Base-by-base conservation (phyloP, 345 rosid genomes). In the Eucalyptus urophylla region DNA sequence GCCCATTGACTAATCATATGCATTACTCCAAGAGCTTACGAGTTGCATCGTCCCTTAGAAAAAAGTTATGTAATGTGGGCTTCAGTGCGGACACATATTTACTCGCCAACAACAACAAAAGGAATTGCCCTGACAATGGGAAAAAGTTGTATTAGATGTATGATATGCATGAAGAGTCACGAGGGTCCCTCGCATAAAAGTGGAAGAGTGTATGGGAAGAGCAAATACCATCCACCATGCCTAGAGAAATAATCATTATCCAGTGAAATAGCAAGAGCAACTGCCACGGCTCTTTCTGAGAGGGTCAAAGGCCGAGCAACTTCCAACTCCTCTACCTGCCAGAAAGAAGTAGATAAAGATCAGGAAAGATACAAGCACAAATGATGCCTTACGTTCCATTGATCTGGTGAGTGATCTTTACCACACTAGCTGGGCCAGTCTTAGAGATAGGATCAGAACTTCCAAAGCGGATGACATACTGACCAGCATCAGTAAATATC, bases 401-500 rank as follows among this genome's bases (percentile, higher is more conserved):
- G 43, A 76, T 76, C 85, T 76, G 85, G 85, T 40, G 43, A 40
- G 90, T 21, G 49, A 58, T 33, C 58, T 88, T 86, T 92, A 97
- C 99, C 93, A 21, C 54, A 86, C 65, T 89, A 90, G 97, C 97
- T 67, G 88, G 92, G 60, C 94, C 98, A 72, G 89, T 95, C 92
- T 95, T 94, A 67, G 92, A 90, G 47, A 91, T 88, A 31, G 94
- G 94, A 93, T 96, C 97, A 87, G 95, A 88, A 91, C 93, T 94
- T 88, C 99, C 99, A 92, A 98, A 98, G 80, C 98, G 94, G 87
- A 98, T 98, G 72, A 93, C 98, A 76, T 98, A 98, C 92, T 98
- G 99, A 31, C 99, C 99, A 91, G 99, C 99, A 95, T 98, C 99
- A 44, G 99, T 97, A 89, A 98, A 95, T 33, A 98, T 94, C 98